Evolutionary conservation across 2,329 filamentous ascomycete genomes (phyloP).

Genomic region (Juglanconis sp.): DNA sequence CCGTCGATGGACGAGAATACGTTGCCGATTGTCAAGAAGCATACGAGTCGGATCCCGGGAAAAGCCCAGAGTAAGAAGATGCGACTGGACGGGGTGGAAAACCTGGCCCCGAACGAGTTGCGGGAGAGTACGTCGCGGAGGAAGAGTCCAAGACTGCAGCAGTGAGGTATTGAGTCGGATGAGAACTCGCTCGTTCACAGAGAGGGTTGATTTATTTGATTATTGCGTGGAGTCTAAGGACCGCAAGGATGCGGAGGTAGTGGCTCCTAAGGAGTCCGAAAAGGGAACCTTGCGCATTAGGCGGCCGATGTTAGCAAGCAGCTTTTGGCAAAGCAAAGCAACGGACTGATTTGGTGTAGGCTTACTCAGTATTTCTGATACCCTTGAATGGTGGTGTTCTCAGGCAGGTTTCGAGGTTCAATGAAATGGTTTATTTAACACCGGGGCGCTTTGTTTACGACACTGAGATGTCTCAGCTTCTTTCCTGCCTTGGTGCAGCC

Average conservation of each 20-base stretch:
- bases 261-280: not conserved
- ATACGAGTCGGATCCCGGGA: conserved; percentile 29
- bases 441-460: too few relatives aligned
- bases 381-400: conserved; percentile 6
- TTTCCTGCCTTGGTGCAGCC: too few relatives aligned
- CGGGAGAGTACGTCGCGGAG: conserved; percentile 45
- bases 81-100: conserved; percentile 47
- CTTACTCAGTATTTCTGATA: conserved; percentile 19
- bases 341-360: conserved; percentile 12
- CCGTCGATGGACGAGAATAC: conserved; percentile 36
- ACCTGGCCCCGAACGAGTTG: conserved; percentile 44
- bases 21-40: conserved; percentile 47
- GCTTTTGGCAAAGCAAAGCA: not conserved
- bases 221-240: conserved; percentile 1
- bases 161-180: conserved; percentile 8
- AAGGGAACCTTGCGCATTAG: not conserved
- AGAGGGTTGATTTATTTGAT: conserved; percentile 7
- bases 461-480: too few relatives aligned
- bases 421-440: not conserved
- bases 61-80: conserved; percentile 35
- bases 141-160: conserved; percentile 51
- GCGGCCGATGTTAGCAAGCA: not conserved
- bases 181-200: not conserved
- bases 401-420: not conserved
- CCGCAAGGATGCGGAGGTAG: not conserved